These are phyloP conservation scores for Ormosia semicastrata DNA, from an alignment of 306 rosid genomes.

Conservation along the genomic window DNA sequence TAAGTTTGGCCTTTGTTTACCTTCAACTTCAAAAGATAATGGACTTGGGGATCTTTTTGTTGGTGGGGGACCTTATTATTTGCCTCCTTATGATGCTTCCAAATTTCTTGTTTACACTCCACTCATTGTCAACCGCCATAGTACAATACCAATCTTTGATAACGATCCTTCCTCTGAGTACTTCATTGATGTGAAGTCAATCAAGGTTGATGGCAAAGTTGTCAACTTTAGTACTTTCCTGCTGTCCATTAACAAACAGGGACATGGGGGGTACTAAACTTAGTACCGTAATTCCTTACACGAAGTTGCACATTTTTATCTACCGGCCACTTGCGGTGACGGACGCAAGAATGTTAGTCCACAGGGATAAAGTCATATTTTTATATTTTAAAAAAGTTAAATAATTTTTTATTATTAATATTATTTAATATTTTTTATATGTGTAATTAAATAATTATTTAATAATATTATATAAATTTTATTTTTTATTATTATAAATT, in stretches of 20 bases:
- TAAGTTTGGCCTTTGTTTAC: conserved; percentile 43
- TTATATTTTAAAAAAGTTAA: too few relatives aligned
- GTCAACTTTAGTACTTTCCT: conserved; percentile 24
- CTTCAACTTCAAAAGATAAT: neutral
- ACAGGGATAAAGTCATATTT: too few relatives aligned
- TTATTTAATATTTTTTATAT: too few relatives aligned
- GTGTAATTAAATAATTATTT: too few relatives aligned
- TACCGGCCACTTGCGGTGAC: conserved; percentile 22
- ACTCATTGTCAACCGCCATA: neutral
- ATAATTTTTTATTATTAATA: too few relatives aligned
- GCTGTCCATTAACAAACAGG: conserved; percentile 4
- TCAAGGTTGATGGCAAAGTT: conserved; percentile 26
- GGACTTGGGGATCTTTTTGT: conserved; percentile 24
- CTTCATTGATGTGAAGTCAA: conserved; percentile 31
- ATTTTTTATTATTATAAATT: too few relatives aligned
- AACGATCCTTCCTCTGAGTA: conserved; percentile 31
- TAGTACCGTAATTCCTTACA: conserved; percentile 17
- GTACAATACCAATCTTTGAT: conserved; percentile 23
- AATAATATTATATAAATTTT: too few relatives aligned
- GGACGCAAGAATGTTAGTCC: too few relatives aligned
- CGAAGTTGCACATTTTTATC: conserved; percentile 18
- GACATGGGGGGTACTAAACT: conserved; percentile 39
- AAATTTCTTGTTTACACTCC: conserved; percentile 26
- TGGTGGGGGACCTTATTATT: conserved; percentile 30
- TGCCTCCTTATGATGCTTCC: conserved; percentile 1